Evolutionary conservation across 164 flowering plant genomes (phyloP), one percentile per base, ranked within the genome.

Genomic region (Aristolochia fimbriata): DNA sequence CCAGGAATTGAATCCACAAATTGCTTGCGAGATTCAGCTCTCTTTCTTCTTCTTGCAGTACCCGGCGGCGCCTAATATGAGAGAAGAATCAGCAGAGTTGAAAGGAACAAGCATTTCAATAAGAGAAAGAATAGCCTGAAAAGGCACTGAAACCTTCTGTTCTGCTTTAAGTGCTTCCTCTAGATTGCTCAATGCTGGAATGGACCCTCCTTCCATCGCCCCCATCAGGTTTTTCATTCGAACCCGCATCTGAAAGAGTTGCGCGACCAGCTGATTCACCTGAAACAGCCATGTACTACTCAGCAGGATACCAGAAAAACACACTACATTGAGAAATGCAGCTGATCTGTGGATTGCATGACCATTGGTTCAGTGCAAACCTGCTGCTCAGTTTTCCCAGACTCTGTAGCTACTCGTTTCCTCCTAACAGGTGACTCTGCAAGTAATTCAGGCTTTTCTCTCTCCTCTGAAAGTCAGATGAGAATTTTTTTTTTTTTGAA

Each of bases 201-300:
- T 77, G 11, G 99, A 87, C 62, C 99, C 96, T 27, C 91, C 97
- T 79, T 85, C 86, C 96, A 90, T 86, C 27, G 75, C 81, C 47
- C 97, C 99, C 85, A 93, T 80, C 57, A 93, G 68, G 58, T 93
- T 93, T 79, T 93, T 93, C 99, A 93, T 93, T 1, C 86, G 88
- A 52, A 77, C 91, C 14, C 99, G 92, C 97, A 90, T 93, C 82
- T 93, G 96, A 72, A 93, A 93, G 50, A 93, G 76, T 69, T 93
- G 98, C 16, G 97, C 88, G 56, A 93, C 94, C 55, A 93, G 82
- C 80, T 86, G 94, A 76, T 81, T 89, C 69, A 93, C 98, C 98
- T 93, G 69, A 45, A 62, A 55, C 45, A 55, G 59, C 30, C 30
- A 52, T 16, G 3, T 52, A 23, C 30, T 20, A 19, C 15, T 52